Evolutionary conservation across 805 yeast species (phyloP).

Genomic region (Sungouiozyma ichnusensis): DNA sequence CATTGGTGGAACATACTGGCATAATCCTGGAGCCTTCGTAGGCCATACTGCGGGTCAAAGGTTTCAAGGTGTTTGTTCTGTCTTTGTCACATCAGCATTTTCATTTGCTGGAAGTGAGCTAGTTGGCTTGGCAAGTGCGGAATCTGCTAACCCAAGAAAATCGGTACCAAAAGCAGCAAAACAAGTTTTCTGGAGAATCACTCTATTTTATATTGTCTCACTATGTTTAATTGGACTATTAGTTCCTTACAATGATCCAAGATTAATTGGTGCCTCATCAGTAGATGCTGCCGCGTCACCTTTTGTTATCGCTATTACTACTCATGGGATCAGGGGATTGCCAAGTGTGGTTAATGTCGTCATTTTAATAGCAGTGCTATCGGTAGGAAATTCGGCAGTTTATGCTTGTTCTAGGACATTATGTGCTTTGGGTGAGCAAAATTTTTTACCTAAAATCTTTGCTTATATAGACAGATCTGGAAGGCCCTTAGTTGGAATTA

Average conservation of each 20-base stretch:
- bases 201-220: conserved; percentile 38
- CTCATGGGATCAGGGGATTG: conserved; percentile 53
- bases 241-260: conserved; percentile 36
- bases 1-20: conserved; percentile 43
- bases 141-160: conserved; percentile 37
- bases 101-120: conserved; percentile 46
- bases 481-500: conserved; percentile 52
- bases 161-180: conserved; percentile 43
- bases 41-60: conserved; percentile 28
- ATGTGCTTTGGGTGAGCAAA: conserved; percentile 52
- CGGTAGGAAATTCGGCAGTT: conserved; percentile 62
- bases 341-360: conserved; percentile 62
- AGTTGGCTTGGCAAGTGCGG: conserved; percentile 43
- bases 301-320: conserved; percentile 59
- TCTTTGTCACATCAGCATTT: conserved; percentile 66
- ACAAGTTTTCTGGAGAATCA: conserved; percentile 47
- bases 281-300: conserved; percentile 55
- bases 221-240: conserved; percentile 36
- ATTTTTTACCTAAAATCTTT: conserved; percentile 48
- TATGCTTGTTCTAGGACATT: conserved; percentile 60
- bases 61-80: conserved; percentile 59
- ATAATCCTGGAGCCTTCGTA: conserved; percentile 49
- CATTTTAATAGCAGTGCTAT: conserved; percentile 29
- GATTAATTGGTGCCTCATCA: conserved; percentile 30
- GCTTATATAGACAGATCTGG: conserved; percentile 58